Evolutionary conservation across 805 yeast species (phyloP).

Genomic region (Suhomyces sp.): DNA sequence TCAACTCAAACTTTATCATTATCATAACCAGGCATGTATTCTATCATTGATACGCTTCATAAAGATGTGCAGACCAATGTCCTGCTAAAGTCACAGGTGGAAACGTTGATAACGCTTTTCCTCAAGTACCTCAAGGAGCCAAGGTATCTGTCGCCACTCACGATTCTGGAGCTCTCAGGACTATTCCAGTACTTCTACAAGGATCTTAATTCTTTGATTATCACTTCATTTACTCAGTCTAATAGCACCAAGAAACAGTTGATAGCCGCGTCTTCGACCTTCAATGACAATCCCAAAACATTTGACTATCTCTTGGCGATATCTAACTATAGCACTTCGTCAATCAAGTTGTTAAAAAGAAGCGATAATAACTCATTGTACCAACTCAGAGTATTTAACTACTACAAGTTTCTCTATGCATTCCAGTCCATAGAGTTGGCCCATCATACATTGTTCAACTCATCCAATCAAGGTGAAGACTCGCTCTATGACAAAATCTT

Average conservation of each 20-base stretch:
- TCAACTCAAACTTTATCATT: too few relatives aligned
- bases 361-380: conserved; percentile 35
- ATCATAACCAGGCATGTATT: too few relatives aligned
- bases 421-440: conserved; percentile 33
- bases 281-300: conserved; percentile 26
- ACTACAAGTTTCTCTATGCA: conserved; percentile 37
- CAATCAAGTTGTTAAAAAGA: conserved; percentile 35
- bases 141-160: conserved; percentile 40
- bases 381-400: conserved; percentile 41
- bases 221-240: conserved; percentile 35
- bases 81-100: conserved; percentile 27
- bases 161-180: conserved; percentile 31
- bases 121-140: conserved; percentile 41
- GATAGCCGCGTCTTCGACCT: conserved; percentile 26
- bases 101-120: conserved; percentile 25
- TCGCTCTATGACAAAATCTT: conserved; percentile 38
- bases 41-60: conserved; percentile 10
- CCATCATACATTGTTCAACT: conserved; percentile 27
- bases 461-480: conserved; percentile 26
- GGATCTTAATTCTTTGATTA: conserved; percentile 35
- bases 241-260: conserved; percentile 39
- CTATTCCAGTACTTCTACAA: conserved; percentile 35
- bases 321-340: conserved; percentile 36
- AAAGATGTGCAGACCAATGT: conserved; percentile 21
- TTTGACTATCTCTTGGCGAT: conserved; percentile 43